phyloP scores from a whole-genome alignment of 495 filamentous ascomycete species.

The Tuber indicum region DNA sequence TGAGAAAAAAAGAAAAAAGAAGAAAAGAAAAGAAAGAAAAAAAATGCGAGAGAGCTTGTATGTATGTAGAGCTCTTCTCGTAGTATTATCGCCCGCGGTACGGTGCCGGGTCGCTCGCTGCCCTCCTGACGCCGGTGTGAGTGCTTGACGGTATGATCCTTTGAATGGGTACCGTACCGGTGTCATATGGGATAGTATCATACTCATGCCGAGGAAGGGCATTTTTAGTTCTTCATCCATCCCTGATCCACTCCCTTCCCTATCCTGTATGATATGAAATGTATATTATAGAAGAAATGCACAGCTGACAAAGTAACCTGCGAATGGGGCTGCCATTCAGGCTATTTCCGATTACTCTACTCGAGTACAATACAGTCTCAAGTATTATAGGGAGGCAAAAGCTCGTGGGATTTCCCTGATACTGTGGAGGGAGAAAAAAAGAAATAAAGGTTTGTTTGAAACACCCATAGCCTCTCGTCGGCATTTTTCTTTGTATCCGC shows the following conservation, averaged over 20 bases:
- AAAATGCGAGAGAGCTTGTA: neutral
- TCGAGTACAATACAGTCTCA: neutral
- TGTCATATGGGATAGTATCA: neutral
- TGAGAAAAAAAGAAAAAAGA: neutral
- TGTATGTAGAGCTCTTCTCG: neutral
- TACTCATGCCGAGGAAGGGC: neutral
- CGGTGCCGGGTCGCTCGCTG: neutral
- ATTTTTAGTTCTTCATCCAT: neutral
- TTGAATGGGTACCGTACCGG: neutral
- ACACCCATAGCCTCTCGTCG: neutral
- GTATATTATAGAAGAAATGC: neutral
- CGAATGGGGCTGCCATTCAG: neutral
- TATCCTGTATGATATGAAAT: neutral
- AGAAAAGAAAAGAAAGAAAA: neutral
- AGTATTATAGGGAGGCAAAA: neutral
- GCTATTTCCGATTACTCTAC: neutral
- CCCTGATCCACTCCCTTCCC: neutral
- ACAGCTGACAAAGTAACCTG: neutral
- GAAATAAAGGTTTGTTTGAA: constrained; percentile 4
- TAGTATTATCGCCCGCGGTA: neutral
- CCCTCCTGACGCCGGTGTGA: neutral
- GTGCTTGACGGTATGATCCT: neutral
- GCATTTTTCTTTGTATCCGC: neutral
- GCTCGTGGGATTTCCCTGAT: neutral
- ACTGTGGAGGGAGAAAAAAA: neutral